Base-by-base conservation (phyloP, 106 monocot genomes). In the Chionographis japonica region DNA sequence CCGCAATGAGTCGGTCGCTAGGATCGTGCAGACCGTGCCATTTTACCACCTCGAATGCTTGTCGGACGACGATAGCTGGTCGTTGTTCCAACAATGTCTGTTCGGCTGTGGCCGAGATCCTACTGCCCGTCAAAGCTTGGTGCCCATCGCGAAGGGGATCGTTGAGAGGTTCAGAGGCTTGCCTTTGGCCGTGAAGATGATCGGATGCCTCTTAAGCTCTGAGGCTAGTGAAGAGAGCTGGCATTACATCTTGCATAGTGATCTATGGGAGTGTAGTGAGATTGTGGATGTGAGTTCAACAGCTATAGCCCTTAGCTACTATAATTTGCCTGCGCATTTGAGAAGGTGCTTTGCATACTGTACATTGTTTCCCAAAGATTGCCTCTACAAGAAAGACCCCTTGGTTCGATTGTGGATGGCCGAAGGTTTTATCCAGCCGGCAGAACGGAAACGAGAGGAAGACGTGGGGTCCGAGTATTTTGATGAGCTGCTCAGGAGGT, bases 331-430 rank as follows among this genome's bases (percentile, higher is more conserved):
- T 0, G 14, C 36, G 57, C 52, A 59, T 59, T 50, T 78, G 36
- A 65, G 60, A 40, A 52, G 37, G 37, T 78, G 78, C 53, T 78
- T 78, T 12, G 7, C 16, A 14, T 72, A 65, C 38, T 71, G 71
- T 56, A 38, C 66, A 56, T 14, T 70, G 4, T 71, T 69, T 70
- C 77, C 69, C 2, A 77, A 69, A 37, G 57, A 64, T 57, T 40
- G 50, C 20, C 18, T 40, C 18, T 59, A 66, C 42, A 7, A 6
- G 11, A 71, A n/a, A 58, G 40, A 71, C 13, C 37, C 64, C 2
- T 51, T 71, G 52, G 36, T 71, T 17, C 43, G 18, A 18, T 65
- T 78, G 61, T 78, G 77, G 58, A 63, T 63, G 70, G 68, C 68
- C 39, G 56, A 68, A n/a, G 56, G 41, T 5, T 38, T 68, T 56